Conservation (phyloP, 1,284 basidiomycete genomes). For the Vanrija sp. region DNA sequence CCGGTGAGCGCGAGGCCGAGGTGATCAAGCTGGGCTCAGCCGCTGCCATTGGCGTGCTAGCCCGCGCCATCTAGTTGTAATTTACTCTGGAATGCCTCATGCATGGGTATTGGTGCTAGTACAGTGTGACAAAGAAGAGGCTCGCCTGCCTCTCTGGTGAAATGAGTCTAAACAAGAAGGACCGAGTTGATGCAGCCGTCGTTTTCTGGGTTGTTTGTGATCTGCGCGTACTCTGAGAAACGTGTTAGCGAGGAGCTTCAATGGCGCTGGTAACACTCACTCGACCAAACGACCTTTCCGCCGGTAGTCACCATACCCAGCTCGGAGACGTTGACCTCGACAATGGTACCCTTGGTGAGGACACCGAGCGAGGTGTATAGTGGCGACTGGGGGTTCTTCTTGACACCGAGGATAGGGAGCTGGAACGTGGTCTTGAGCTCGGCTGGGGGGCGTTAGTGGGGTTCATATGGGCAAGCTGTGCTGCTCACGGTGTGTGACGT, state of each 20-base stretch:
- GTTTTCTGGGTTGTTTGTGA: constrained; percentile 94
- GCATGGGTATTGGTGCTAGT: constrained; percentile 13
- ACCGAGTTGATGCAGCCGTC: constrained; percentile 96
- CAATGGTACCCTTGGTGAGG: constrained; percentile 95
- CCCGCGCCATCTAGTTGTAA: constrained; percentile 24
- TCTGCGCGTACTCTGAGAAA: constrained; percentile 81
- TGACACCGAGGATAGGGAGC: constrained; percentile 94
- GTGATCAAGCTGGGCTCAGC: constrained; percentile 61
- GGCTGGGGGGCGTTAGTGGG: constrained; percentile 54
- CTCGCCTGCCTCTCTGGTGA: not conserved
- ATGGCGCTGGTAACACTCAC: constrained; percentile 30
- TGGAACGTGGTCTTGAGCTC: constrained; percentile 99
- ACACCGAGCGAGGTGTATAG: constrained; percentile 90
- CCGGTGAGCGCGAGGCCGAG: constrained; percentile 51
- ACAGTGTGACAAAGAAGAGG: constrained; percentile 4
- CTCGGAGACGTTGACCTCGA: constrained; percentile 98
- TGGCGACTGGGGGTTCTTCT: constrained; percentile 99
- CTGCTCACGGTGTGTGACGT: constrained; percentile 90
- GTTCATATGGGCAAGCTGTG: constrained; percentile 13
- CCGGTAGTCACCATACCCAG: constrained; percentile 98
- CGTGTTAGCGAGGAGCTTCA: constrained; percentile 57
- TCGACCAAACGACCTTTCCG: constrained; percentile 75
- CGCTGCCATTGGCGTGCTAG: constrained; percentile 64
- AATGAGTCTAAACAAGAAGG: constrained; percentile 52
- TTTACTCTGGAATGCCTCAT: not conserved